Evolutionary conservation across 1,284 basidiomycete genomes (phyloP), one percentile per base, ranked within the genome.

Genomic region (Moesziomyces sp.): DNA sequence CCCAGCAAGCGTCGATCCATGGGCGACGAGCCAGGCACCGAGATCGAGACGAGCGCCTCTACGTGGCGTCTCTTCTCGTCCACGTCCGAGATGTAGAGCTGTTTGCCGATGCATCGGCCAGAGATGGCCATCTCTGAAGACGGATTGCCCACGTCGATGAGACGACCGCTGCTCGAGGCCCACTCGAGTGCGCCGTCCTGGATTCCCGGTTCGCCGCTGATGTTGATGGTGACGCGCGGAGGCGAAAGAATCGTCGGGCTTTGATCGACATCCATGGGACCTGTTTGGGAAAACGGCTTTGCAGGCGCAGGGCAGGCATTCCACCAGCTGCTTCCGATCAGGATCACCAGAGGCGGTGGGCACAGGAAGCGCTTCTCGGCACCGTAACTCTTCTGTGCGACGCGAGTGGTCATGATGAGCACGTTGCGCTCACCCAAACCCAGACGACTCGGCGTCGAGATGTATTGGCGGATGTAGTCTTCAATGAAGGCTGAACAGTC

Each of bases 271-370:
- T 69, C 59, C 14, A 46, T 43, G 2, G 53, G 43, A 2, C 60
- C 49, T 5, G 57, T 44, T 28, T 60, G 63, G n/a, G 63, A 53
- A 33, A 90, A 69, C 23, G 72, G 62, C 18, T 82, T 79, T 48
- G 82, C 83, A 21, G 78, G 76, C 46, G 84, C 83, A 5, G 81
- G 75, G 24, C 74, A 74, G 18, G 76, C 78, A 11, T 83, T 77
- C 93, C 94, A 97, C 95, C 95, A 98, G 26, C 92, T 91, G 81
- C 93, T 92, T 49, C 95, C 96, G 79, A 97, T 92, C 87, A 98
- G 89, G 79, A 94, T 91, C 38, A 94, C 95, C 50, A 93, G 94
- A 5, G 95, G 95, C 55, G 94, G 95, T 2, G 96, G 96, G 82
- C 94, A 97, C 16, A 98, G 88, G 88, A 97, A 97, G 88, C 95